Evolutionary conservation across 805 yeast species (phyloP), one percentile per base, ranked within the genome.

Genomic region (Hanseniaspora pseudoguilliermondii): DNA sequence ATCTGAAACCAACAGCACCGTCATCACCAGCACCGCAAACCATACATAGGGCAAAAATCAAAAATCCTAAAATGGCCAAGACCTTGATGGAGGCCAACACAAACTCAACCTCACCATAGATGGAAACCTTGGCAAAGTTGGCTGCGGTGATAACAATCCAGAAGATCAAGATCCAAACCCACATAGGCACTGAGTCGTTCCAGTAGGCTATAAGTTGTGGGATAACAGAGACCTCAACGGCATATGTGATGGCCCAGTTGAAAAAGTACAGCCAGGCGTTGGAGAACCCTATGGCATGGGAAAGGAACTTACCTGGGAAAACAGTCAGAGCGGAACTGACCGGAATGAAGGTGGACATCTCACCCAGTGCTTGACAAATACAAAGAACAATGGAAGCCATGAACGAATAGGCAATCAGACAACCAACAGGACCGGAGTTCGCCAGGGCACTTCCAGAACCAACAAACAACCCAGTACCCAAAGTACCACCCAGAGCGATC

Each of bases 401-500:
- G 66, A 82, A 82, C 18, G 80, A 49, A 62, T 80, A 84, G 2
- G 86, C 76, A 49, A 84, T 79, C 29, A 84, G 68, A 5, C 86
- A 71, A 53, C 79, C 78, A 11, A 80, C 89, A 1, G 90, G 90
- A 23, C 91, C 91, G 16, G 86, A 81, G 35, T 70, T 63, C 2
- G 68, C 61, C 34, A 84, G 64, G 2, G 86, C 81, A 3, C 75
- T 64, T 5, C 81, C 73, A 42, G 83, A 76, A 64, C 86, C 81
- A 49, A 84, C 79, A 72, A 84, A 82, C 42, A 84, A 72, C 66
- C 90, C 90, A 2, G 89, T 83, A 63, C 90, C 90, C 59, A 84
- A 83, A 36, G 89, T 81, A 59, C 89, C 90, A 59, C 90, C 91
- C 21, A 84, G 72, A 48, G 89, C 87, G 61, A 84, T 79, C 88